Percentiles rank a stretch among this genome's conserved stretches.
phyloP scores from a whole-genome alignment of 2,329 filamentous ascomycete genomes.

The Myriangium duriaei region DNA sequence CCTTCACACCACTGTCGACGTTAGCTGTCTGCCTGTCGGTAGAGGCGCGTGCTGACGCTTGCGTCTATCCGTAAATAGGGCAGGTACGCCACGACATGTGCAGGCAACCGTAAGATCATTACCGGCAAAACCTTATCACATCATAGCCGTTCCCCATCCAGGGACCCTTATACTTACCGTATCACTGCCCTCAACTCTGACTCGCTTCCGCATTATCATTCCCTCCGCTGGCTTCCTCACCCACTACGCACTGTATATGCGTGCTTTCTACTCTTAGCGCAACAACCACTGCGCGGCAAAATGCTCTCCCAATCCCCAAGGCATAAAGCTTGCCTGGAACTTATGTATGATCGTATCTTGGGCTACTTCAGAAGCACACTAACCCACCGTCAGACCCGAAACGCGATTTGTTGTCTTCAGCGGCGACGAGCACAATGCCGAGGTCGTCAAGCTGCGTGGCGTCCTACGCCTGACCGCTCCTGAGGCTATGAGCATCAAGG shows the following conservation, averaged over 20 bases:
- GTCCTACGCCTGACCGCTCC: conserved; percentile 34
- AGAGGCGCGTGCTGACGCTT: too few species aligned
- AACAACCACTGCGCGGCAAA: neutral
- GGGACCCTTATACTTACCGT: too few species aligned
- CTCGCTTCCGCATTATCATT: too few species aligned
- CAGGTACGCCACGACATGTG: too few species aligned
- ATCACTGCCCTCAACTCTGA: too few species aligned
- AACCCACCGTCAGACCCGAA: conserved; percentile 25
- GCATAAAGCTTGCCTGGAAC: conserved; percentile 27
- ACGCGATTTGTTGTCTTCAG: conserved; percentile 38
- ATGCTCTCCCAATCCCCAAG: conserved; percentile 11
- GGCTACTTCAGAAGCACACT: conserved; percentile 4
- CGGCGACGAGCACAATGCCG: conserved; percentile 34
- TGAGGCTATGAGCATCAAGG: conserved; percentile 35
- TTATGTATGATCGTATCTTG: conserved; percentile 24
- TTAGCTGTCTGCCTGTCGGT: too few species aligned
- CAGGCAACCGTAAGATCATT: too few species aligned
- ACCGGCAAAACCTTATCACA: too few species aligned
- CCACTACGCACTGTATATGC: neutral
- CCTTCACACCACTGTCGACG: too few species aligned
- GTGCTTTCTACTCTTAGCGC: neutral
- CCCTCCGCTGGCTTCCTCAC: too few species aligned
- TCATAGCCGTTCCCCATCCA: too few species aligned
- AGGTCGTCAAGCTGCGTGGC: conserved; percentile 33
- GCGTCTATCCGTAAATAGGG: too few species aligned